Conservation (phyloP, 2,329 filamentous ascomycete genomes). For the Paecilomyces variotii region DNA sequence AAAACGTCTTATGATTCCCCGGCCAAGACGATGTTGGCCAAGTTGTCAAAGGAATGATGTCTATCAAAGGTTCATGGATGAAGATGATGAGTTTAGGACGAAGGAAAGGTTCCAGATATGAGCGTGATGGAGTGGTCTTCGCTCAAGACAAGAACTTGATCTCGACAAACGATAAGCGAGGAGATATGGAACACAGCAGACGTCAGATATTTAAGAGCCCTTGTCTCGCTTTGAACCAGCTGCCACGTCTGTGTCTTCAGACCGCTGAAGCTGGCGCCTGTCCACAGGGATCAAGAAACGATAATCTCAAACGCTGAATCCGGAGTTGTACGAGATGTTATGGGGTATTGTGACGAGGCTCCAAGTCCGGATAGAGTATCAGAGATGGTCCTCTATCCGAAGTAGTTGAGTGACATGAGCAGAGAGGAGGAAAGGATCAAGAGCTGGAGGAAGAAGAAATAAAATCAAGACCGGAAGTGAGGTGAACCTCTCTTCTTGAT, state of each 20-base stretch:
- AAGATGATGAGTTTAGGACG: too few species aligned
- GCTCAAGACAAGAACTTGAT: not conserved
- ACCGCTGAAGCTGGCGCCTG: not conserved
- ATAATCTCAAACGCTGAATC: not conserved
- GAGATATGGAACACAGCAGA: not conserved
- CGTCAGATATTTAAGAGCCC: not conserved
- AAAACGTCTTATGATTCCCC: not conserved
- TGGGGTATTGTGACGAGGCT: not conserved
- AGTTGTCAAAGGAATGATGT: not conserved
- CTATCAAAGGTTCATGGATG: not conserved
- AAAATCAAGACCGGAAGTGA: not conserved
- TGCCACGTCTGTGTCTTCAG: not conserved
- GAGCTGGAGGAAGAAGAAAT: not conserved
- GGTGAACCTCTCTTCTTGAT: not conserved
- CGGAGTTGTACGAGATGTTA: not conserved
- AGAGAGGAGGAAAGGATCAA: not conserved
- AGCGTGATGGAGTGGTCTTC: not conserved
- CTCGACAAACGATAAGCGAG: not conserved
- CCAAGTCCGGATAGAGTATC: not conserved
- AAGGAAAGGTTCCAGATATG: not conserved
- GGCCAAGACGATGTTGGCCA: not conserved
- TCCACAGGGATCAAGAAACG: not conserved
- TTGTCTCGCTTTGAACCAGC: not conserved
- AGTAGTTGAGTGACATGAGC: not conserved
- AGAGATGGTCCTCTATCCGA: not conserved